Conservation (phyloP, 2,329 filamentous ascomycete species). For the Fusarium nanum region DNA sequence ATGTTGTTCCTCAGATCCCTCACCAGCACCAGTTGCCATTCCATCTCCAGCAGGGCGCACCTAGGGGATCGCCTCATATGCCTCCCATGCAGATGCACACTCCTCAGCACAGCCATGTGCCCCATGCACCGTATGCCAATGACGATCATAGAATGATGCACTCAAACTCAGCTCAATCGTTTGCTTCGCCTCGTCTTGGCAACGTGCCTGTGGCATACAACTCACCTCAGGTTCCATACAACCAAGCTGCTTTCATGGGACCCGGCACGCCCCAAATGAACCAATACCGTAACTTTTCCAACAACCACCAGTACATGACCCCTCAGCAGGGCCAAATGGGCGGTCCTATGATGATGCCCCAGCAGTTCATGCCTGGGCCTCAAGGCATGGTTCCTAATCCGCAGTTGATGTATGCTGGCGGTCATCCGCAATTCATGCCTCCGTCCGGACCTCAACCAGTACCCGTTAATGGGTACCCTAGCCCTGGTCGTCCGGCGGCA, state of each 20-base stretch:
- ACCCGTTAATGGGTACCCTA: slow-evolving; percentile 84
- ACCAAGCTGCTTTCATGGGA: slow-evolving; percentile 77
- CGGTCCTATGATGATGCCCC: slow-evolving; percentile 84
- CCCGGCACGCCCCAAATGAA: slow-evolving; percentile 77
- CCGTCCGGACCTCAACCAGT: slow-evolving; percentile 67
- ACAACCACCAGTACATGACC: slow-evolving; percentile 76
- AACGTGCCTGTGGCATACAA: slow-evolving; percentile 77
- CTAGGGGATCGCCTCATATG: slow-evolving; percentile 79
- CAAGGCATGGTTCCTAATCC: slow-evolving; percentile 76
- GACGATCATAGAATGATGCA: slow-evolving; percentile 93
- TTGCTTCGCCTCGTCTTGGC: slow-evolving; percentile 83
- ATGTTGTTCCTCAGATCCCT: slow-evolving; percentile 77
- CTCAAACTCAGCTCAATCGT: slow-evolving; percentile 83
- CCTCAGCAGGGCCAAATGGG: slow-evolving; percentile 78
- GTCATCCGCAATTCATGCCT: slow-evolving; percentile 72
- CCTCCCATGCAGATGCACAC: slow-evolving; percentile 81
- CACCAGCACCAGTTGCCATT: slow-evolving; percentile 88
- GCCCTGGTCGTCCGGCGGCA: slow-evolving; percentile 80
- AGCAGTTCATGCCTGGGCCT: slow-evolving; percentile 79
- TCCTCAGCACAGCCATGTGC: slow-evolving; percentile 75
- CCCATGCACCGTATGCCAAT: slow-evolving; percentile 74
- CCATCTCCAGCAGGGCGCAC: slow-evolving; percentile 80
- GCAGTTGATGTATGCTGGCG: slow-evolving; percentile 86
- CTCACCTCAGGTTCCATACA: slow-evolving; percentile 77
- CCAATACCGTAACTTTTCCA: slow-evolving; percentile 77